phyloP scores from a whole-genome alignment of 257 asterid species.

The Solanum ossicruentum region DNA sequence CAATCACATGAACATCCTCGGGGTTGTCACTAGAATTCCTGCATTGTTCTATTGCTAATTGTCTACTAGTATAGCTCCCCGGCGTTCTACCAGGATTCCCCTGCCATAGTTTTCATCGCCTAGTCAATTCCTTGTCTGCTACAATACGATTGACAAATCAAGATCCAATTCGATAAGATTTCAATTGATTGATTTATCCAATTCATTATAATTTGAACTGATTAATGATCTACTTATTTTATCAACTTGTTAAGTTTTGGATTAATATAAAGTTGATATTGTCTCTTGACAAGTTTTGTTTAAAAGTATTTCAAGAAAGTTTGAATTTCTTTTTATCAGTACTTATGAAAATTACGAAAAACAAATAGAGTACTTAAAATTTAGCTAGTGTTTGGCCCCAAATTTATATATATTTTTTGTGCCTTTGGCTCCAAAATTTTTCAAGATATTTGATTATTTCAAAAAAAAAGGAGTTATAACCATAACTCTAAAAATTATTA shows the following conservation, averaged over 20 bases:
- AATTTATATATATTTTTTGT: no score
- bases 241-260: no score
- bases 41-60: not conserved
- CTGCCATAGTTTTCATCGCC: slow-evolving; percentile 11
- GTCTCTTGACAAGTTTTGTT: not conserved
- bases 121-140: not conserved
- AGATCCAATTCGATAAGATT: not conserved
- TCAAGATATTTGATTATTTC: no score
- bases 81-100: not conserved
- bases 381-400: no score
- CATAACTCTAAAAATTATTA: no score
- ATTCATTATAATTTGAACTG: no score
- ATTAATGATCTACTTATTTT: no score
- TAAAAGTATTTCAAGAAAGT: not conserved
- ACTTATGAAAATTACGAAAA: no score
- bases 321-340: no score
- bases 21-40: not conserved
- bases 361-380: not conserved
- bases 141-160: not conserved
- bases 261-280: not conserved
- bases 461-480: no score
- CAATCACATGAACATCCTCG: slow-evolving; percentile 12
- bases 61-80: not conserved
- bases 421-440: no score
- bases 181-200: no score